Conservation (phyloP, 345 rosid species). For the Syzygium grande region DNA sequence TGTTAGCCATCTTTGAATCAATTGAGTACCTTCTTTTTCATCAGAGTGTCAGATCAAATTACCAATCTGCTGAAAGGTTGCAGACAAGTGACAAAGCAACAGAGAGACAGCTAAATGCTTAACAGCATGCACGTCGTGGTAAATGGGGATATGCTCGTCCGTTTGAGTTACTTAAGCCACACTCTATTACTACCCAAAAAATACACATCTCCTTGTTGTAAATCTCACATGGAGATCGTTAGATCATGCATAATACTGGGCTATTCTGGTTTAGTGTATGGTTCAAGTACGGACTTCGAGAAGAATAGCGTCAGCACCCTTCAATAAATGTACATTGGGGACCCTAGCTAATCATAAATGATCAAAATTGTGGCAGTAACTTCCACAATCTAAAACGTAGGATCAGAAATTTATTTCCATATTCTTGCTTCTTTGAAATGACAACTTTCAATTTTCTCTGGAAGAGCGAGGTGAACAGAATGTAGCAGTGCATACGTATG, state of each 20-base stretch:
- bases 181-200: not conserved
- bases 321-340: not conserved
- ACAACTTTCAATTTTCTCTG: not conserved
- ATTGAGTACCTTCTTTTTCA: slow-evolving; percentile 7
- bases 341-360: not conserved
- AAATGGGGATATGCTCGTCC: not conserved
- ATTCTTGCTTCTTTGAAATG: not conserved
- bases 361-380: not conserved
- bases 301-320: not conserved
- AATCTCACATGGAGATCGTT: not conserved
- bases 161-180: not conserved
- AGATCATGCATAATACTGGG: not conserved
- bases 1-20: not conserved
- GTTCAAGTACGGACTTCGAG: not conserved
- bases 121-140: not conserved
- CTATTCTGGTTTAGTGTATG: not conserved
- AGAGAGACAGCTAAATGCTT: not conserved
- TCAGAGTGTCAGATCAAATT: slow-evolving; percentile 66
- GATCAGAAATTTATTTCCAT: not conserved
- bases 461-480: not conserved
- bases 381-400: not conserved
- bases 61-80: slow-evolving; percentile 18
- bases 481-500: not conserved
- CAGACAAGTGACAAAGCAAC: slow-evolving; percentile 10
- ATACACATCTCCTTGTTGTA: not conserved